Conservation (phyloP, 2,329 filamentous ascomycete genomes). For the Tolypocladium paradoxum region DNA sequence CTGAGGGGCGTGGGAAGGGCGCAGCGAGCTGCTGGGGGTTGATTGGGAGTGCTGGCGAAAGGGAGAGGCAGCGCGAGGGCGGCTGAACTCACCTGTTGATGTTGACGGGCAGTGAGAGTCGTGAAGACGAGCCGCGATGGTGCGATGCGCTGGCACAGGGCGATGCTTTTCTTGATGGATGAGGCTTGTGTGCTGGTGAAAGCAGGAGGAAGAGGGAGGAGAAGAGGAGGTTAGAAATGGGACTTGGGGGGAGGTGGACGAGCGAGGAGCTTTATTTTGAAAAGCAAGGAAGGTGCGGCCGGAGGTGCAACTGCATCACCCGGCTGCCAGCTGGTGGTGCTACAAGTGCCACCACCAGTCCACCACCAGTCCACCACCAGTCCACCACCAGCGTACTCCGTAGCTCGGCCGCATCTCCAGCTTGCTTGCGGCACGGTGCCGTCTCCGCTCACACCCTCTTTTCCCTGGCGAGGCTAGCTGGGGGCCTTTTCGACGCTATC, state of each 20-base stretch:
- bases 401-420: not conserved
- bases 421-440: slow-evolving; percentile 1
- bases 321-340: slow-evolving; percentile 1
- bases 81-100: not conserved
- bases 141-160: not conserved
- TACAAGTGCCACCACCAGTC: not conserved
- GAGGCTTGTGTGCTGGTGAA: not conserved
- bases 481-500: not conserved
- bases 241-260: not conserved
- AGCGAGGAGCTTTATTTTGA: slow-evolving; percentile 3
- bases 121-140: not conserved
- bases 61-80: not conserved
- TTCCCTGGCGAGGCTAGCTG: not conserved
- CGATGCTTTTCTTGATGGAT: not conserved
- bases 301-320: not conserved
- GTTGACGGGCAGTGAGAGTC: not conserved
- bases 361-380: no score
- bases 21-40: not conserved
- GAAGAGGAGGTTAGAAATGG: slow-evolving; percentile 3
- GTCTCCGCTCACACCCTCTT: not conserved
- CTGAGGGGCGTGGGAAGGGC: not conserved
- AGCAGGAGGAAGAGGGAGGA: not conserved
- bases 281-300: slow-evolving; percentile 1
- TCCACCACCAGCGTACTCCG: not conserved
- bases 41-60: not conserved